Evolutionary conservation across 805 yeast genomes (phyloP), one percentile per base, ranked within the genome.

Genomic region (Suhomyces sp.): DNA sequence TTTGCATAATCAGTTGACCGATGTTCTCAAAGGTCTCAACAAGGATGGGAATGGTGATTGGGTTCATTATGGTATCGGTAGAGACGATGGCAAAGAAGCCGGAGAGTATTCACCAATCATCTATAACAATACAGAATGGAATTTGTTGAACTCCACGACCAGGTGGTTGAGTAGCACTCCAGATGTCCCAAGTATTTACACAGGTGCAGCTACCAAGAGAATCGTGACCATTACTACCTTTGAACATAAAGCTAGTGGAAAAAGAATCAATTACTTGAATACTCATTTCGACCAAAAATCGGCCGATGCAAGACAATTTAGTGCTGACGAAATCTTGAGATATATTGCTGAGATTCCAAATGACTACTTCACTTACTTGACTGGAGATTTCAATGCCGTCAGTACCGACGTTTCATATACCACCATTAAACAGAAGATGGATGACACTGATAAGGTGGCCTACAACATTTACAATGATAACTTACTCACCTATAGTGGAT

Each of bases 91-190:
- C 8, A 60, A 60, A 9, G 62, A 62, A 15, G 63, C 60, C 4
- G 85, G 86, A 12, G 87, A 82, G 57, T 80, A 67, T 53, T 67
- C 80, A 4, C 83, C 85, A 1, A 67, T 82, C 9, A 60, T 77
- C 27, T 81, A 68, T 61, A 66, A 75, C 29, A 57, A 57, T 5
- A 49, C 66, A 0, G 70, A 69, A 13, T 76, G 80, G 67, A 60
- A 66, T 35, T 55, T 79, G 35, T 49, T 77, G 5, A 69, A 73
- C 10, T 59, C 68, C n/a, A 71, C 75, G 19, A 75, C 80, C 8
- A 71, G 71, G 49, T 82, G 86, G 86, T 64, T 82, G 12, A 76
- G 83, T 54, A 70, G 72, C 15, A 80, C 84, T 3, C 86, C 86
- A 1, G 76, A 73, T 44, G 65, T 59, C n/a, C 84, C 86, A 1